Evolutionary conservation across 2,329 filamentous ascomycete genomes (phyloP).

Genomic region (Tolypocladium inflatum): DNA sequence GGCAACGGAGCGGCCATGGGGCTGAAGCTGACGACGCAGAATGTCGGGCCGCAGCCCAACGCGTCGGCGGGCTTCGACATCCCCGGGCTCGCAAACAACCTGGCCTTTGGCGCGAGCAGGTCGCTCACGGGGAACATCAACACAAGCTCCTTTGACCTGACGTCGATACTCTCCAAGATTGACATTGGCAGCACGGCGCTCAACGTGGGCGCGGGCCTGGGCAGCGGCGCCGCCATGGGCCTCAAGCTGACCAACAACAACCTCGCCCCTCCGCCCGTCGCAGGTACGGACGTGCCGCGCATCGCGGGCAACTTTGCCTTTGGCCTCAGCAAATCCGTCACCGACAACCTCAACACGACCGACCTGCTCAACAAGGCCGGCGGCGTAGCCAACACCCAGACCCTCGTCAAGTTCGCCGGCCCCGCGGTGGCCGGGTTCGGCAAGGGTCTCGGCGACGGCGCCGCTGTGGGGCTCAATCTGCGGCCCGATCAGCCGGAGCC

Average conservation of each 20-base stretch:
- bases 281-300: background rate
- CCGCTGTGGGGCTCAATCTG: conserved; percentile 16
- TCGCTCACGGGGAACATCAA: background rate
- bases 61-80: conserved; percentile 1
- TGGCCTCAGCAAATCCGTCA: conserved; percentile 14
- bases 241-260: background rate
- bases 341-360: conserved; percentile 12
- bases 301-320: conserved; percentile 17
- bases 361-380: conserved; percentile 1
- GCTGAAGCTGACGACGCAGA: conserved; percentile 9
- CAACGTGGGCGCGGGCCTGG: conserved; percentile 4
- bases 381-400: conserved; percentile 6
- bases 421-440: conserved; percentile 17
- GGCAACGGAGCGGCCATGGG: conserved; percentile 13
- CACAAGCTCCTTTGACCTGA: background rate
- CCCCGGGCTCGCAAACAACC: background rate
- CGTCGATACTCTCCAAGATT: background rate
- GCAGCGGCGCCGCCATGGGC: conserved; percentile 2
- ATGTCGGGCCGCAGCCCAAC: conserved; percentile 9
- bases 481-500: conserved; percentile 13
- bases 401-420: conserved; percentile 4
- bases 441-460: conserved; percentile 7
- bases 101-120: background rate
- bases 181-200: background rate
- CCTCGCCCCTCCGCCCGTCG: background rate